phyloP scores from a whole-genome alignment of 257 asterid species.

The Nicotiana sylvestris region DNA sequence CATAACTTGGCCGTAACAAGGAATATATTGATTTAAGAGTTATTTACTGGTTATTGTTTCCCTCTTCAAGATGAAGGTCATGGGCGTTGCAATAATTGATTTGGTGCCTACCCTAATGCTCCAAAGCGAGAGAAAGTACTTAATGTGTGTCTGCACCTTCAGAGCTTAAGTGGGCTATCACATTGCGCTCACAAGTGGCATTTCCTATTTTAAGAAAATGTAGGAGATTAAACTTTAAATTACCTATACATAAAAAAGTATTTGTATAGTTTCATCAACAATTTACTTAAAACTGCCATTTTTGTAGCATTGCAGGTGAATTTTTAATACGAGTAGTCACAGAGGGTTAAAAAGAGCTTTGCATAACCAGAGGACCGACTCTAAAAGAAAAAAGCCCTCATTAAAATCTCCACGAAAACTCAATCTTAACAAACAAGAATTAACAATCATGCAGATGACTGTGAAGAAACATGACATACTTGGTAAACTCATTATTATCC shows the following conservation, averaged over 20 bases:
- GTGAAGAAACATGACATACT: conserved; percentile 38
- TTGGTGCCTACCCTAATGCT: not conserved
- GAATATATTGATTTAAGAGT: not conserved
- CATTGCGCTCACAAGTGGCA: not conserved
- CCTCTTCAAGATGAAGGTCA: conserved; percentile 4
- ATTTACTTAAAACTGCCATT: not conserved
- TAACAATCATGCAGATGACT: not conserved
- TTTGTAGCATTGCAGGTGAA: not conserved
- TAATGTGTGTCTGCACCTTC: not conserved
- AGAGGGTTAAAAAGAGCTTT: not conserved
- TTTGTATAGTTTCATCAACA: not conserved
- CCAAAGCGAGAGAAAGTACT: conserved; percentile 1
- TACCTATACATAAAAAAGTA: not conserved
- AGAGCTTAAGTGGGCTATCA: not conserved
- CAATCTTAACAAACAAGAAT: not conserved
- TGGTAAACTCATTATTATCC: conserved; percentile 67
- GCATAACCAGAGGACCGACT: not conserved
- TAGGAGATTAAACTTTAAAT: not conserved
- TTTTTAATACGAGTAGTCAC: not conserved
- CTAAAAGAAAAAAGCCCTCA: not conserved
- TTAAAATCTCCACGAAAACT: not conserved
- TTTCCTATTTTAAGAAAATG: not conserved
- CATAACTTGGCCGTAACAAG: not conserved
- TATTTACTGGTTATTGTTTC: not conserved
- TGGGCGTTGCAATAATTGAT: not conserved